Base-by-base conservation (phyloP, 2,329 filamentous ascomycete species). In the Rhynchosporium agropyri region DNA sequence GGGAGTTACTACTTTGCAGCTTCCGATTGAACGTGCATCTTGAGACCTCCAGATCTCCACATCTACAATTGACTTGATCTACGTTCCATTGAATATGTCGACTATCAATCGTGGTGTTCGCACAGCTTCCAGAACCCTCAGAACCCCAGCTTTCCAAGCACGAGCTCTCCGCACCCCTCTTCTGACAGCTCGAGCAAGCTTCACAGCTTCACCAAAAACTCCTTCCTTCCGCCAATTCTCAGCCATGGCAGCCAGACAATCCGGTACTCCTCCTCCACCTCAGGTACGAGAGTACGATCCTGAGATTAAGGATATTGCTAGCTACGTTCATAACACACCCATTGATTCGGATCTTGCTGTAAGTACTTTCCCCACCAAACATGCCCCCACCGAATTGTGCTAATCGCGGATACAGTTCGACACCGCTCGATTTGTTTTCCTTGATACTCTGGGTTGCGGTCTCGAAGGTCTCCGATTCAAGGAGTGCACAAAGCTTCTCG, bases 391-490 rank as follows among this genome's bases (percentile, higher is more conserved):
- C 20, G 48, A 45, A 42, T 42, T 29, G 38, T 57, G 49, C 68
- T 73, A 61, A 69, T 65, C 45, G 12, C 55, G 20, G 48, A 26
- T 38, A 66, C 70, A 95, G 91, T 96, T 90, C 76, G 95, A 99
- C 78, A 99, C 95, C 55, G 95, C 95, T 67, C 89, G 95, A 79
- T 94, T 92, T 82, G 93, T 98, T 71, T 92, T 99, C 78, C 87
- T 98, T 75, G 95, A 99, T 78, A 98, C 95, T 61, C 85, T 99
- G 54, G 95, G 95, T 74, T 99, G 95, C 78, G 95, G 95, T 76
- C 88, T 99, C 67, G 93, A 98, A 81, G 95, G 91, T 70, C 85
- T 99, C 74, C 89, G 89, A 71, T 99, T 99, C 83, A 91, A 93
- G 78, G 91, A 97, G 80, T 98, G 95, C 84, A 87, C 89, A 68